A percentile compares a stretch with the other conserved stretches of the same genome.
Conservation (phyloP, 805 yeast species). For the Jamesozyma lodderae region DNA sequence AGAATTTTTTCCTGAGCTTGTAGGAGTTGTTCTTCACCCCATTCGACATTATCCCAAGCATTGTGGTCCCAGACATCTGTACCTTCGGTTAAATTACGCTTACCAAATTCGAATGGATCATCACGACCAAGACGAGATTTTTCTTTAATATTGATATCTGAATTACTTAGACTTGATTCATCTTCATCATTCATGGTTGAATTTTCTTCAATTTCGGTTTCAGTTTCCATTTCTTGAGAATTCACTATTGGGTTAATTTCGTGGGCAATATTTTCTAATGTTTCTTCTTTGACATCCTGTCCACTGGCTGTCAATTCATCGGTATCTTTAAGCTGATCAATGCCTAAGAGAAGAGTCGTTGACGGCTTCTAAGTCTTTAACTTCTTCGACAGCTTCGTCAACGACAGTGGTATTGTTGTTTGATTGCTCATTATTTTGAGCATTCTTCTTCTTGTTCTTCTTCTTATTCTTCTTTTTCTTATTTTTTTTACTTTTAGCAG, state of each 20-base stretch:
- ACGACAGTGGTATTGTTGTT: conserved; percentile 2
- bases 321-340: conserved; percentile 13
- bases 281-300: conserved; percentile 20
- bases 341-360: conserved; percentile 25
- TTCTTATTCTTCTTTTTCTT: conserved; percentile 25
- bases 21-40: conserved; percentile 83
- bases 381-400: conserved; percentile 7
- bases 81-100: conserved; percentile 59
- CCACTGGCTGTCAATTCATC: conserved; percentile 15
- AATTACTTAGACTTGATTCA: background rate
- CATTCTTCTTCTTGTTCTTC: conserved; percentile 23
- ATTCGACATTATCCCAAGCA: conserved; percentile 93
- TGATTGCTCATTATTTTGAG: conserved; percentile 1
- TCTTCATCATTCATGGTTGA: conserved; percentile 6
- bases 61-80: conserved; percentile 85
- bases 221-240: background rate
- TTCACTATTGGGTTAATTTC: conserved; percentile 10
- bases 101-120: conserved; percentile 87
- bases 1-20: conserved; percentile 68
- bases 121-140: conserved; percentile 67
- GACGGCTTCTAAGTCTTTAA: conserved; percentile 12
- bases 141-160: conserved; percentile 8
- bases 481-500: conserved; percentile 9
- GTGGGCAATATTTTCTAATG: conserved; percentile 16
- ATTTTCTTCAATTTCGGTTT: background rate